phyloP scores from a whole-genome alignment of 2,329 filamentous ascomycete genomes.

The Diatrype stigma region DNA sequence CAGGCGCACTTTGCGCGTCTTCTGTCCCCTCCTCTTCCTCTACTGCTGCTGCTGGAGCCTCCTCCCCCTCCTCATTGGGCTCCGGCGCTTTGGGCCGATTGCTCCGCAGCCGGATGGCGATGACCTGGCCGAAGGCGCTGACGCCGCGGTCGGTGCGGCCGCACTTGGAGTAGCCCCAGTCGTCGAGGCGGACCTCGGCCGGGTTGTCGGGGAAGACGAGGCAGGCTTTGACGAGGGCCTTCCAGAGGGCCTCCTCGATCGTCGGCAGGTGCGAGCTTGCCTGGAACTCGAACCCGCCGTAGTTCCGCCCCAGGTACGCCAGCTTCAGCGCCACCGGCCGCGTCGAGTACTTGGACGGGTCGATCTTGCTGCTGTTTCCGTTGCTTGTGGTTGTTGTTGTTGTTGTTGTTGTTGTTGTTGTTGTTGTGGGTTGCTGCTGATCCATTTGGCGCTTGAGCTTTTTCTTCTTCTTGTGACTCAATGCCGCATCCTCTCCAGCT shows the following conservation, averaged over 20 bases:
- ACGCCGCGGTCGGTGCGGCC: conserved; percentile 90
- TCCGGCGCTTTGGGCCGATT: conserved; percentile 48
- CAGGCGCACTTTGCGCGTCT: conserved; percentile 9
- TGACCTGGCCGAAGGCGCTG: conserved; percentile 94
- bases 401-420: neutral
- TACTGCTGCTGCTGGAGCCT: too few species aligned
- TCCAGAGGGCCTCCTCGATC: conserved; percentile 92
- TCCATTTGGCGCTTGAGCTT: conserved; percentile 32
- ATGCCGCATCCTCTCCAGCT: too few species aligned
- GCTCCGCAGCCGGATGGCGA: conserved; percentile 78
- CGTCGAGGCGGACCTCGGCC: conserved; percentile 69
- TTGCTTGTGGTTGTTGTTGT: conserved; percentile 32
- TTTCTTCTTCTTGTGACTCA: conserved; percentile 25
- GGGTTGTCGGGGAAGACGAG: conserved; percentile 70
- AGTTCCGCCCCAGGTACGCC: conserved; percentile 85
- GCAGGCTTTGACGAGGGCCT: conserved; percentile 75
- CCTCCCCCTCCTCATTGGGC: conserved; percentile 13
- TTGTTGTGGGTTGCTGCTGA: too few species aligned
- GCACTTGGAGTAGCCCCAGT: conserved; percentile 90
- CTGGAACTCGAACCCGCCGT: conserved; percentile 91
- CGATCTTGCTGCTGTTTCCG: conserved; percentile 50
- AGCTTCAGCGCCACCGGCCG: conserved; percentile 88
- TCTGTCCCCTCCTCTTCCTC: conserved; percentile 9
- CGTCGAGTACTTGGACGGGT: conserved; percentile 76
- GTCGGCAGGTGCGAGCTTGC: conserved; percentile 68